Percentiles rank a stretch among this genome's conserved stretches.
Conservation (phyloP, 805 yeast species). For the Kazachstania bromeliacearum region DNA sequence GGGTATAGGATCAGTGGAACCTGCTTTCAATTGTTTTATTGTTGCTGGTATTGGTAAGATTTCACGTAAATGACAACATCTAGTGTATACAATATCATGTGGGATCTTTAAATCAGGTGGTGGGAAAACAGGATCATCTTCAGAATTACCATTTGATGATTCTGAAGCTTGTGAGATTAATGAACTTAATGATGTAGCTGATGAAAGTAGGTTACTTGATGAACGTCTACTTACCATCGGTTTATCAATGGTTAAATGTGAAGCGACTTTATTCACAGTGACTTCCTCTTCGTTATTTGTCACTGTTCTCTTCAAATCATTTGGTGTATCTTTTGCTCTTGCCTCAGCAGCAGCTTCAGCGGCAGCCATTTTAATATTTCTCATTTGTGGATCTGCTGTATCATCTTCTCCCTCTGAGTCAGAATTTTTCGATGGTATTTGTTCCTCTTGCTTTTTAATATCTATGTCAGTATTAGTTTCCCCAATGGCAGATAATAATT, state of each 20-base stretch:
- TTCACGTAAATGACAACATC: slow-evolving; percentile 89
- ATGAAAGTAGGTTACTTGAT: slow-evolving; percentile 11
- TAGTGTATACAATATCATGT: slow-evolving; percentile 70
- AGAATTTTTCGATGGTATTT: slow-evolving; percentile 16
- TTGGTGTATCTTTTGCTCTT: slow-evolving; percentile 29
- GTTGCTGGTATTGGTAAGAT: slow-evolving; percentile 89
- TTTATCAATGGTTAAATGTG: slow-evolving; percentile 34
- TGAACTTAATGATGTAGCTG: slow-evolving; percentile 16
- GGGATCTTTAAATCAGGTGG: slow-evolving; percentile 29
- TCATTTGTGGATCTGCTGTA: slow-evolving; percentile 27
- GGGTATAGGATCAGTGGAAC: slow-evolving; percentile 76
- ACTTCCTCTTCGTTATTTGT: slow-evolving; percentile 34
- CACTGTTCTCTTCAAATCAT: slow-evolving; percentile 21
- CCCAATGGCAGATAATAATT: slow-evolving; percentile 26
- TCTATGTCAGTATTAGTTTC: slow-evolving; percentile 9
- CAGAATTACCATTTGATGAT: slow-evolving; percentile 4
- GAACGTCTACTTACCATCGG: slow-evolving; percentile 35
- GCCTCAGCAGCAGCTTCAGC: slow-evolving; percentile 34
- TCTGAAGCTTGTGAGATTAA: slow-evolving; percentile 10
- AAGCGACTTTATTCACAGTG: slow-evolving; percentile 25
- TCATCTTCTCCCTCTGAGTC: slow-evolving; percentile 10
- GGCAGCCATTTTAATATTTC: slow-evolving; percentile 27
- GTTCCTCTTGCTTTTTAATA: slow-evolving; percentile 7
- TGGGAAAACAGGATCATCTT: slow-evolving; percentile 23
- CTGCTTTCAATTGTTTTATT: slow-evolving; percentile 62